These are phyloP conservation scores for Solanum arcanum DNA, from an alignment of 257 asterid genomes.

Conservation along the genomic window DNA sequence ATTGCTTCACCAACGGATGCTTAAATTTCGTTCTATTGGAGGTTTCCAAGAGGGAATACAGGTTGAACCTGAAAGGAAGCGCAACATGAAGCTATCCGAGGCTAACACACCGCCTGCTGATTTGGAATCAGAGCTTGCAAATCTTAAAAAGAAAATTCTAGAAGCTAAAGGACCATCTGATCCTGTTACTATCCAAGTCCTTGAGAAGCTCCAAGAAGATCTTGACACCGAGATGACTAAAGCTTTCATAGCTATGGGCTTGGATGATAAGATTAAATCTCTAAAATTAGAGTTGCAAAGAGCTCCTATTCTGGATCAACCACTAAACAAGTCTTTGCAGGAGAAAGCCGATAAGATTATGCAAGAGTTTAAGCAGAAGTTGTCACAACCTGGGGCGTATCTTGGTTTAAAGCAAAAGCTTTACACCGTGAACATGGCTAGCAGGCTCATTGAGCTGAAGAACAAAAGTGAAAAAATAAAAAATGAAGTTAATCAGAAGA, in stretches of 20 bases:
- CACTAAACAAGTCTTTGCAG: conserved; percentile 10
- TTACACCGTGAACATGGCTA: conserved; percentile 20
- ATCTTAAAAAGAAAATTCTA: conserved; percentile 38
- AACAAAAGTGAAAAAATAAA: conserved; percentile 34
- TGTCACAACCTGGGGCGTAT: conserved; percentile 38
- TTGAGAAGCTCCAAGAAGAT: conserved; percentile 41
- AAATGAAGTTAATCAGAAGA: conserved; percentile 28
- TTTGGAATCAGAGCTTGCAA: conserved; percentile 47
- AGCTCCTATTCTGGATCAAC: conserved; percentile 21
- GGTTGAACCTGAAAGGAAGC: conserved; percentile 44
- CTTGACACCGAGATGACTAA: conserved; percentile 43
- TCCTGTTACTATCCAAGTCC: conserved; percentile 28
- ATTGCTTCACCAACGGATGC: conserved; percentile 54
- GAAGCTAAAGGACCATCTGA: conserved; percentile 36
- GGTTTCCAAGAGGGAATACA: conserved; percentile 60
- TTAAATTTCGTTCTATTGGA: conserved; percentile 63
- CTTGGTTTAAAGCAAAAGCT: conserved; percentile 43
- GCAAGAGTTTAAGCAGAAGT: conserved; percentile 45
- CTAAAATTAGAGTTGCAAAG: conserved; percentile 36
- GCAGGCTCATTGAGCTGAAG: conserved; percentile 21
- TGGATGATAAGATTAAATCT: conserved; percentile 37
- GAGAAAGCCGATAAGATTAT: conserved; percentile 31
- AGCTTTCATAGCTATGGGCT: conserved; percentile 61
- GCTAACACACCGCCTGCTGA: conserved; percentile 29
- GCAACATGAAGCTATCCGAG: conserved; percentile 42